Base-by-base conservation (phyloP, 805 yeast species). In the Maudiozyma saulgeensis region DNA sequence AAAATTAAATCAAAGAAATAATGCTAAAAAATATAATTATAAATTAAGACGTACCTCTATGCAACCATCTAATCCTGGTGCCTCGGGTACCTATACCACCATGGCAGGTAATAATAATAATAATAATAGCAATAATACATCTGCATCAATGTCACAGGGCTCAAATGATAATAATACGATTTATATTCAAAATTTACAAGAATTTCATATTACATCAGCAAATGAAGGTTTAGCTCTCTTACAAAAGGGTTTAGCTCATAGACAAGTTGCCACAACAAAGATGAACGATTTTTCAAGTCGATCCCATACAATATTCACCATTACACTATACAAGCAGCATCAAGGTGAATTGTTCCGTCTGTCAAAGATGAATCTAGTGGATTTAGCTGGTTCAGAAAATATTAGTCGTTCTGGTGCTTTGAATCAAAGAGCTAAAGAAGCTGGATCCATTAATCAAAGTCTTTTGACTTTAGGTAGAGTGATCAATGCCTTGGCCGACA, bases 381-480 rank as follows among this genome's bases (percentile, higher is more conserved):
- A 91, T 69, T 73, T 91, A 54, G 99, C 98, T 0, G 98, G 99
- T 0, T 86, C 96, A 5, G 99, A 91, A 64, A 90, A 90, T 62
- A 83, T 91, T 48, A 79, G 77, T 56, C 73, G 88, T 58, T 86
- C 96, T 0, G 99, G 99, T 2, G 96, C 97, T 0, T 74, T 79
- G 23, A 81, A 85, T 56, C 84, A 80, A 61, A 74, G 96, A 42
- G 96, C 96, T 0, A 81, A 88, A 56, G 99, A 91, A 62, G 96
- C 97, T 0, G 97, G 96, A 0, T 80, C 87, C 18, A 90, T 90
- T 46, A 91, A 91, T 66, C 96, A 88, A 65, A 84, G 95, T 64
- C 71, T 91, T 47, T 69, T 91, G 37, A 83, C 96, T 0, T 72
- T 91, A 41, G 98, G 98, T 1, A 73, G 96, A 53, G 97, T 91